Base-by-base conservation (phyloP, 2,329 filamentous ascomycete genomes). In the Davidsoniella eucalypti region DNA sequence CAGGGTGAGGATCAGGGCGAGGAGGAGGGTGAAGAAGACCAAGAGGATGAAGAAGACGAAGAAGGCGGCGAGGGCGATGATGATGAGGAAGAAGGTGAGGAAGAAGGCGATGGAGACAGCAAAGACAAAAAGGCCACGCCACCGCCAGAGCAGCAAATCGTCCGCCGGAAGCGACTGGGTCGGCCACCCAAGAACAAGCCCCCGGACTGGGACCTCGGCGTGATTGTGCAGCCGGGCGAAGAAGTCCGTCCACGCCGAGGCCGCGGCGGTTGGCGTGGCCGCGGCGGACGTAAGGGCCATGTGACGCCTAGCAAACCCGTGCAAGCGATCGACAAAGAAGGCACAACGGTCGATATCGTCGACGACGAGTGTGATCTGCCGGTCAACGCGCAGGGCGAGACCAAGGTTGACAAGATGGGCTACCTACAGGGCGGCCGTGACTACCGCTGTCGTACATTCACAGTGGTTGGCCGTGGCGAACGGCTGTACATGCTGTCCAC, bases 401-500 rank as follows among this genome's bases (percentile, higher is more conserved):
- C 78, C 56, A 98, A 96, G 68, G 90, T 98, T 7, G 86, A 95
- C 67, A 90, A 90, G 67, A 66, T 83, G 58, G 92, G 92, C 26
- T 79, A 85, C 59, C 74, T 98, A 2, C 73, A 80, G 55, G 92
- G 78, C 25, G 88, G 82, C 4, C 78, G 92, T 58, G 87, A 96
- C 60, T 98, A 98, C 64, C 82, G 92, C 25, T 94, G 94, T 61
- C 84, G 92, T 54, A 94, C 90, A 1, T 98, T 98, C 64, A 94
- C 84, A 6, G 84, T 98, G 56, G 73, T 79, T 16, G 87, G 86
- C 50, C 79, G 88, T 56, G 87, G 84, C 37, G 76, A 90, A 46
- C 73, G 88, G 51, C 78, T 94, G 9, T 98, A 98, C 76, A 98
- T 98, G 92, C 69, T 98, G 65, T 96, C 92, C 2, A 98, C 92